Conservation (phyloP, 2,329 filamentous ascomycete species). For the Rutstroemia sp. region DNA sequence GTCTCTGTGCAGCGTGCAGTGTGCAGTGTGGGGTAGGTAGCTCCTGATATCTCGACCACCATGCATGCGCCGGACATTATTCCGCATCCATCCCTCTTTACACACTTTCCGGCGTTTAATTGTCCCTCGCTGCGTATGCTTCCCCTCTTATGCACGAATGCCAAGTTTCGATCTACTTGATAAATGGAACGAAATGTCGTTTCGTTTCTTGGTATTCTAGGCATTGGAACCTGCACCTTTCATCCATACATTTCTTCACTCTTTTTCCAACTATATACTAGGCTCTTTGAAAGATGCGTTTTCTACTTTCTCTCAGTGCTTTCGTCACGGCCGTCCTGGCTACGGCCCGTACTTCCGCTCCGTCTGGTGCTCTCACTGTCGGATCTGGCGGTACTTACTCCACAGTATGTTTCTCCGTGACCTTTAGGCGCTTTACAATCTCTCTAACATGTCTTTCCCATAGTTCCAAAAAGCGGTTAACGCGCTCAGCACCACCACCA, state of each 20-base stretch:
- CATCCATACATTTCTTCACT: background rate
- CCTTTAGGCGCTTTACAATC: background rate
- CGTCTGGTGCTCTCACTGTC: constrained; percentile 41
- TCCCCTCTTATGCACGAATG: background rate
- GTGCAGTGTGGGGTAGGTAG: background rate
- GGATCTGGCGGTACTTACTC: constrained; percentile 36
- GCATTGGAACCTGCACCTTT: background rate
- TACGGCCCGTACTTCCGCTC: constrained; percentile 34
- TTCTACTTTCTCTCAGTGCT: constrained; percentile 20
- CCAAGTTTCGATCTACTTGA: background rate
- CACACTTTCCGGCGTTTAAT: background rate
- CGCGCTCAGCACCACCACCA: constrained; percentile 39
- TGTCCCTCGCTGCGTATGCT: background rate
- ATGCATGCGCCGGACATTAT: background rate
- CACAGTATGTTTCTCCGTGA: constrained; percentile 29
- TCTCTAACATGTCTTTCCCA: background rate
- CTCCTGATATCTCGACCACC: constrained; percentile 1
- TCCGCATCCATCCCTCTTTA: background rate
- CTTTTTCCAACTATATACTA: background rate
- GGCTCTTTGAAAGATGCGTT: constrained; percentile 19
- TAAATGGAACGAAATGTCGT: background rate
- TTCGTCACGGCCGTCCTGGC: constrained; percentile 23
- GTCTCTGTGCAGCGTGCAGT: no score
- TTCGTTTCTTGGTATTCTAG: background rate
- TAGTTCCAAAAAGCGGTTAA: constrained; percentile 43